A percentile compares a stretch with the other conserved stretches of the same genome.
Conservation (phyloP, 768 basidiomycete species). For the Termitomyces sp. region DNA sequence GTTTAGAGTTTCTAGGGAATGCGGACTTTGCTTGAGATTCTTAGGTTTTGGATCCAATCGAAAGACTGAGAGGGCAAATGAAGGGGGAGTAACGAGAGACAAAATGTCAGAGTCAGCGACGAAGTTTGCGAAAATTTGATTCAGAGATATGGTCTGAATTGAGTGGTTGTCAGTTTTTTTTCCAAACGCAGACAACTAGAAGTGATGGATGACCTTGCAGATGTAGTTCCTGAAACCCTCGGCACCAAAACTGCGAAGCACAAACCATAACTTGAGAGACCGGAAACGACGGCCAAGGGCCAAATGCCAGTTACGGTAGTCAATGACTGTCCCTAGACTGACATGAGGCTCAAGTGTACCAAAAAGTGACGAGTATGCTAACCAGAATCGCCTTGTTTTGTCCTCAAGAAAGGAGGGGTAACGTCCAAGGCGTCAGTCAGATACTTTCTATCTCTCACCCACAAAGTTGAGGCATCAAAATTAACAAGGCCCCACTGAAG, state of each 20-base stretch:
- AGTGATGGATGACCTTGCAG: conserved; percentile 37
- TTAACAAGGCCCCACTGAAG: conserved; percentile 83
- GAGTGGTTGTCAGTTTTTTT: not conserved
- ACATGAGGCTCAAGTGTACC: too few species aligned
- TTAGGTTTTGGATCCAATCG: conserved; percentile 41
- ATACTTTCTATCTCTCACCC: conserved; percentile 72
- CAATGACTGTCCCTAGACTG: conserved; percentile 70
- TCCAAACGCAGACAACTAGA: too few species aligned
- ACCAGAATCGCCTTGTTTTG: conserved; percentile 75
- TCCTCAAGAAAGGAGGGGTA: conserved; percentile 79
- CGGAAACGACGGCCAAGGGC: conserved; percentile 82
- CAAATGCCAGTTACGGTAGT: conserved; percentile 85
- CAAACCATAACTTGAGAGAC: conserved; percentile 90
- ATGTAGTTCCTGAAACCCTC: conserved; percentile 78
- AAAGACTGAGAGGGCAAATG: conserved; percentile 74
- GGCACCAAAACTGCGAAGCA: conserved; percentile 75
- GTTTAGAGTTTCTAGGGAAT: conserved; percentile 43
- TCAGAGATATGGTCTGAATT: conserved; percentile 59
- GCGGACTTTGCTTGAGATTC: conserved; percentile 8
- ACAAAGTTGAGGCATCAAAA: conserved; percentile 77
- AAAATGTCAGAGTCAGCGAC: conserved; percentile 48
- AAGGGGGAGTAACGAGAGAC: conserved; percentile 62
- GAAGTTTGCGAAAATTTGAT: conserved; percentile 52
- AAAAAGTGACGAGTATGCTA: conserved; percentile 2
- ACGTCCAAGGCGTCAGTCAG: conserved; percentile 81